phyloP scores from a whole-genome alignment of 371 early-diverging fungal genomes.

The Mucor indicus region DNA sequence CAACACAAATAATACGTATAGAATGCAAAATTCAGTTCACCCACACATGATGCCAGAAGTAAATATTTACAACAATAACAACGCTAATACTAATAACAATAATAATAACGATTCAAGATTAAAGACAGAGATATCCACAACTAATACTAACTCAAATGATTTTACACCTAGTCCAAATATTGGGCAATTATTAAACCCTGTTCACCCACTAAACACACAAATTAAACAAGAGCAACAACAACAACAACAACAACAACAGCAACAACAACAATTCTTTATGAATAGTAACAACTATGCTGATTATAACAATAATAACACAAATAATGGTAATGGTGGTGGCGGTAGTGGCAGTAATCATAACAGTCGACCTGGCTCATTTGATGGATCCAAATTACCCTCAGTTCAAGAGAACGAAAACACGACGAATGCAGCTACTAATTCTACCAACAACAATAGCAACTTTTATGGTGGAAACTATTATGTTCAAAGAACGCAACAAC shows the following conservation, averaged over 20 bases:
- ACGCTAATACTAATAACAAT: too few relatives aligned
- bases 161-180: conserved; percentile 34
- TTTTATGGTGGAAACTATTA: too few relatives aligned
- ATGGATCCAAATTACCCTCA: too few relatives aligned
- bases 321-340: too few relatives aligned
- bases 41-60: conserved; percentile 26
- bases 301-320: too few relatives aligned
- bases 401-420: too few relatives aligned
- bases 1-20: not conserved
- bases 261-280: conserved; percentile 4
- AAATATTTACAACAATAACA: conserved; percentile 8
- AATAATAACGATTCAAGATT: not conserved
- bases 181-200: conserved; percentile 39
- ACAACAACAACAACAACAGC: conserved; percentile 4
- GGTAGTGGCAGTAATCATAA: too few relatives aligned
- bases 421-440: too few relatives aligned
- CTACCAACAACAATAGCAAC: too few relatives aligned
- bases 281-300: too few relatives aligned
- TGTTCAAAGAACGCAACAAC: too few relatives aligned
- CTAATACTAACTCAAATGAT: conserved; percentile 4
- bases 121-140: conserved; percentile 1
- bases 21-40: conserved; percentile 7
- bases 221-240: conserved; percentile 1
- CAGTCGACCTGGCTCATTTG: too few relatives aligned
- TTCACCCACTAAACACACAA: conserved; percentile 26